Base-by-base conservation (phyloP, 192 early-diverging fungal species). In the Mortierella hygrophila region DNA sequence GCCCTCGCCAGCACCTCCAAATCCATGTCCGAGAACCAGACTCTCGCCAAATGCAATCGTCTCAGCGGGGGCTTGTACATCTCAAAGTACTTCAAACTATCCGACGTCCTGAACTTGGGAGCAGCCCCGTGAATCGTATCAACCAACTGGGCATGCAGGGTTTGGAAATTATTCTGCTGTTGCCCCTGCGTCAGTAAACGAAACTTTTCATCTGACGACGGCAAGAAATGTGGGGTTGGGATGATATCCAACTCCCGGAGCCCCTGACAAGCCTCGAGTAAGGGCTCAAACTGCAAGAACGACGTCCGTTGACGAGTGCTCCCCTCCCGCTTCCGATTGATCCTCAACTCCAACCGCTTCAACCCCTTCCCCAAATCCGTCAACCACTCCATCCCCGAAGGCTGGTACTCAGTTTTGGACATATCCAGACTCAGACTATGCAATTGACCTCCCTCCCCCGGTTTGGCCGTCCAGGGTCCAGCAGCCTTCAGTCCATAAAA, bases 1-100 rank as follows among this genome's bases (percentile, higher is more conserved):
- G 78, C 55, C n/a, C 21, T n/a, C 0, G 57, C 70, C 37, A 80
- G 32, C 6, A 40, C 29, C 37, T 46, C 23, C 9, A 80, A 11
- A 20, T 80, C 78, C 18, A 15, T n/a, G 6, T 80, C 78, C 26
- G 70, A 72, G 44, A 80, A 80, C 71, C 72, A 80, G 26, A 80
- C 78, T 6, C 78, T 37, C 10, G 54, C 78, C 70, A 80, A 13
- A 49, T 80, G 78, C 38, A 80, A 52, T 23, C 71, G 40, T 60
- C 68, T 57, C 29, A 80, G 52, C 16, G 70, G 70, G 1, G 78
- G 78, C 32, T 40, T 46, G 72, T 74, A 49, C 29, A 60, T 11
- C 42, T 55, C 71, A 68, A 80, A 80, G 15, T 21, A 15, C 29
- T 72, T 74, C 20, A 80, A 54, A 26, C 54, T 65, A 38, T 63